Conservation (phyloP, 441 rosid genomes). For the Aleurites moluccanus region DNA sequence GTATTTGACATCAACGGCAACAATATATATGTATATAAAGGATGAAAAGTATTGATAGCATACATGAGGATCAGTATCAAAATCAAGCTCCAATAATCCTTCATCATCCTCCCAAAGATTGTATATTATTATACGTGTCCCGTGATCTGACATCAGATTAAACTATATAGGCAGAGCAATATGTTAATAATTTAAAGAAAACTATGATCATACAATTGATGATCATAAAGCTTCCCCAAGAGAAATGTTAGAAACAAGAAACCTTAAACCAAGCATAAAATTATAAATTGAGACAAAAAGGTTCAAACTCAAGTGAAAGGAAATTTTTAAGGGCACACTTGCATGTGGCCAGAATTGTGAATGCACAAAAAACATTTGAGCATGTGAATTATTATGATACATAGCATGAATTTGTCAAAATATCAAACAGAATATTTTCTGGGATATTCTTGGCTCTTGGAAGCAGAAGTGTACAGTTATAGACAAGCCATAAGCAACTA, state of each 20-base stretch:
- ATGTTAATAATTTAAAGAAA: background rate
- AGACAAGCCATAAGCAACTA: no score
- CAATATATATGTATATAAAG: no score
- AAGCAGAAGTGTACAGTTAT: no score
- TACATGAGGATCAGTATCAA: slow-evolving; percentile 68
- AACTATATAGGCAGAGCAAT: slow-evolving; percentile 40
- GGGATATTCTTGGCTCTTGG: no score
- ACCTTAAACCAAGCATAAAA: background rate
- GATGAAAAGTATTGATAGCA: slow-evolving; percentile 15
- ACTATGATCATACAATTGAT: background rate
- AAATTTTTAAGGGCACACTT: background rate
- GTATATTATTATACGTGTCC: slow-evolving; percentile 79
- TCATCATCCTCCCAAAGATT: slow-evolving; percentile 96
- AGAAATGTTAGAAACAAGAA: background rate
- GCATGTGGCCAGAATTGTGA: background rate
- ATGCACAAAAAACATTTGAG: no score
- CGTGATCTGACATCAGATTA: slow-evolving; percentile 63
- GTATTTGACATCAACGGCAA: background rate
- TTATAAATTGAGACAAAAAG: background rate
- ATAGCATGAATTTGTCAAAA: no score
- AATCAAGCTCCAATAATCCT: slow-evolving; percentile 83
- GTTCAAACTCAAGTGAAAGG: background rate
- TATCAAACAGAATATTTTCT: no score
- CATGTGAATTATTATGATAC: no score
- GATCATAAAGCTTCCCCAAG: background rate